These are phyloP conservation scores for Climacium dendroides DNA, from an alignment of 225 moss, liverwort and hornwort species.

Conservation along the genomic window DNA sequence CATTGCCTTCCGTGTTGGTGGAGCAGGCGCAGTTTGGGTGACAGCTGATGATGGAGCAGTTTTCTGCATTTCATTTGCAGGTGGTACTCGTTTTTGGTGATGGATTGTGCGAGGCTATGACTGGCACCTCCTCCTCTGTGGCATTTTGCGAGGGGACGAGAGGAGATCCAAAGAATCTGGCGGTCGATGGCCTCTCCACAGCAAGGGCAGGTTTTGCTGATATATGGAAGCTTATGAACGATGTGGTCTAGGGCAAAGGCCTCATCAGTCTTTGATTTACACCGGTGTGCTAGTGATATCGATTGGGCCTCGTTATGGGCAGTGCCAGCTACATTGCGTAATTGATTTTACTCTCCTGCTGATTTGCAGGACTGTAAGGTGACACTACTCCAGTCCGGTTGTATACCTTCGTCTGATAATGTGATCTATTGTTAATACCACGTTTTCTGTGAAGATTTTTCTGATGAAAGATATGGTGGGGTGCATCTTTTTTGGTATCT, in stretches of 20 bases:
- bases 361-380: background rate
- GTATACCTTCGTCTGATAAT: background rate
- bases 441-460: background rate
- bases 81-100: background rate
- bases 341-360: background rate
- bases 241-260: background rate
- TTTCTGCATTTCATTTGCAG: background rate
- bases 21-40: background rate
- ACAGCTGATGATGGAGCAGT: background rate
- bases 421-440: background rate
- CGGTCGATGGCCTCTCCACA: background rate
- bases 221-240: background rate
- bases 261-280: background rate
- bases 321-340: background rate
- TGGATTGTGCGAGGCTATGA: background rate
- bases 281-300: background rate
- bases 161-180: slow-evolving; percentile 20
- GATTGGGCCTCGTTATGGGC: background rate
- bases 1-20: background rate
- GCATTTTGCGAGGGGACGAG: slow-evolving; percentile 4
- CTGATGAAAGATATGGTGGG: background rate
- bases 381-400: background rate
- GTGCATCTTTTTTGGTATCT: background rate
- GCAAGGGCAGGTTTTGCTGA: background rate
- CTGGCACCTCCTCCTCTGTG: slow-evolving; percentile 6